Evolutionary conservation across 169 alveolate species (phyloP).

Genomic region (Plasmodium relictum): DNA sequence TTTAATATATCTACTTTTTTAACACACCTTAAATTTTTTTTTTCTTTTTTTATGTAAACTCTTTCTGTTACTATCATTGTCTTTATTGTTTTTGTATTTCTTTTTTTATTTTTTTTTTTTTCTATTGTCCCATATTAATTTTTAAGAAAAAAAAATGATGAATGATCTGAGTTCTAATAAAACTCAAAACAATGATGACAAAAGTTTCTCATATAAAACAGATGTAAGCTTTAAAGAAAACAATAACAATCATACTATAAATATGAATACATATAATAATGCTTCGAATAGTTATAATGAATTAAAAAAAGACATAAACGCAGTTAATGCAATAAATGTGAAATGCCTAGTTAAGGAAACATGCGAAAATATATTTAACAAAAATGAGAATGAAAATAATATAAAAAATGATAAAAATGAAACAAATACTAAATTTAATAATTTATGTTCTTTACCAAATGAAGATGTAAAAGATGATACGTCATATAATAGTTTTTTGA

Average conservation of each 20-base stretch:
- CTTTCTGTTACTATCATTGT: neutral
- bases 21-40: neutral
- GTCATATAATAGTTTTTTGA: neutral
- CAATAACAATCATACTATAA: neutral
- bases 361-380: neutral
- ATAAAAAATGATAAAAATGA: no score
- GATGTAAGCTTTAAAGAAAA: constrained; percentile 7
- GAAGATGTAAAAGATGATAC: constrained; percentile 1
- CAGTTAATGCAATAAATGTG: neutral
- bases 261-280: neutral
- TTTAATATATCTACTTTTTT: neutral
- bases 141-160: constrained; percentile 23
- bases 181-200: constrained; percentile 8
- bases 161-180: constrained; percentile 8
- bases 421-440: no score
- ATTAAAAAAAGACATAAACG: neutral
- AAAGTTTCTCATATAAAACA: neutral
- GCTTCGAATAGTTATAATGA: neutral
- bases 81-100: neutral
- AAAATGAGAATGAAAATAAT: no score
- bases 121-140: neutral
- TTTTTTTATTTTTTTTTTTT: neutral
- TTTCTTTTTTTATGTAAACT: neutral
- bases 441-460: neutral
- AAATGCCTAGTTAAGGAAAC: neutral